Conservation (phyloP, 345 rosid species). For the Lepidium sativum region DNA sequence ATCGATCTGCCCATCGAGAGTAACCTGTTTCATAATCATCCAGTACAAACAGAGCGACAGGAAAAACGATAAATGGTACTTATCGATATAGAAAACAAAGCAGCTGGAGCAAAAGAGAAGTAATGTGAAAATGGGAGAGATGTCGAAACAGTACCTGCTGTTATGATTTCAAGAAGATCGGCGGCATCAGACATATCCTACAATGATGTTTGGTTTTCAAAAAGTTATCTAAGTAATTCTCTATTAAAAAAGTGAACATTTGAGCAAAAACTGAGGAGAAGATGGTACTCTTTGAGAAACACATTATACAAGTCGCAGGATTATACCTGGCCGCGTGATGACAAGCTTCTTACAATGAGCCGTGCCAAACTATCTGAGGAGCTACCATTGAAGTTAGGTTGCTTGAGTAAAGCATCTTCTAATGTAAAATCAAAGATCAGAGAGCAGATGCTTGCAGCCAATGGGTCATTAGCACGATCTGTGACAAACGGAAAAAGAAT, state of each 20-base stretch:
- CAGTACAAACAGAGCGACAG: not conserved
- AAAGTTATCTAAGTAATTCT: not conserved
- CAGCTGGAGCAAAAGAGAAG: not conserved
- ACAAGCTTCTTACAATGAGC: slow-evolving; percentile 53
- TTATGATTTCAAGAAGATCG: slow-evolving; percentile 72
- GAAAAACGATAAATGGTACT: not conserved
- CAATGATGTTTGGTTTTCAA: not conserved
- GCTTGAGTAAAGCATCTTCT: slow-evolving; percentile 58
- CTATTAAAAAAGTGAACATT: no score
- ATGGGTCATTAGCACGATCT: slow-evolving; percentile 44
- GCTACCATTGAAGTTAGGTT: slow-evolving; percentile 32
- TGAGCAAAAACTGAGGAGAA: not conserved
- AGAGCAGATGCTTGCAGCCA: slow-evolving; percentile 78
- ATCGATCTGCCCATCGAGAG: slow-evolving; percentile 50
- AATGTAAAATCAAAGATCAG: slow-evolving; percentile 61
- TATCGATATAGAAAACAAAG: not conserved
- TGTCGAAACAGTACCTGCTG: slow-evolving; percentile 38
- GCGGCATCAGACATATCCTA: slow-evolving; percentile 34
- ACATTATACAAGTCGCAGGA: not conserved
- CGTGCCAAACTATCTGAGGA: slow-evolving; percentile 33
- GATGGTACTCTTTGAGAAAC: not conserved
- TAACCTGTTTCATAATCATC: slow-evolving; percentile 37
- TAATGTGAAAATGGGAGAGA: not conserved
- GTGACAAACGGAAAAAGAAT: slow-evolving; percentile 10
- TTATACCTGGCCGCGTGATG: slow-evolving; percentile 43